phyloP scores from a whole-genome alignment of 306 rosid genomes.

The Castanospermum australe region DNA sequence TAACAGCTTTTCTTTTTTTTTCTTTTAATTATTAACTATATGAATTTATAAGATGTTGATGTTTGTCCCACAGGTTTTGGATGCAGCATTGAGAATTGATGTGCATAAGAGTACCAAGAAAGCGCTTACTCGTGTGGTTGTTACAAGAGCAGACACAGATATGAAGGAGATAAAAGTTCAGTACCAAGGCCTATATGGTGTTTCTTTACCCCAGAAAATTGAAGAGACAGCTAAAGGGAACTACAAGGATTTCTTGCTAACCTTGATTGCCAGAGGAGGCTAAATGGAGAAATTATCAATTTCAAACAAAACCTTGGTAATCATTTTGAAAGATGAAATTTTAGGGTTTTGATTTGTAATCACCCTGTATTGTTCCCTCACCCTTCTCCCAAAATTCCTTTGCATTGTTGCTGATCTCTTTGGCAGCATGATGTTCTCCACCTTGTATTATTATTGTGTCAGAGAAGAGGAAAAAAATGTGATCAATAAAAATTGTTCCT shows the following conservation, averaged over 20 bases:
- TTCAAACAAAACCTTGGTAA: neutral
- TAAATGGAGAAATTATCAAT: conserved; percentile 16
- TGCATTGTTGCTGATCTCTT: conserved; percentile 3
- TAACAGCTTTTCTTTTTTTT: neutral
- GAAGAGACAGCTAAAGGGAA: conserved; percentile 67
- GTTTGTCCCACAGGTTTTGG: conserved; percentile 43
- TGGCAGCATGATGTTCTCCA: neutral
- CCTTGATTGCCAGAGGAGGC: conserved; percentile 58
- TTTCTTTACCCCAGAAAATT: conserved; percentile 54
- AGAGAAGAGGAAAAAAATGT: neutral
- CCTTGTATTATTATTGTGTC: neutral
- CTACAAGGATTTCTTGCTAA: conserved; percentile 82
- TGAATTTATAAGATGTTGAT: neutral
- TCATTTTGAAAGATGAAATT: neutral
- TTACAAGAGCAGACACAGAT: conserved; percentile 76
- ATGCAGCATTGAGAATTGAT: conserved; percentile 53
- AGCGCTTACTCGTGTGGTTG: conserved; percentile 75
- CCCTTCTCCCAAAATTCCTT: neutral
- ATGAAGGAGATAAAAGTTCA: conserved; percentile 65
- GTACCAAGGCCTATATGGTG: conserved; percentile 51
- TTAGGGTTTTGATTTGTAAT: neutral
- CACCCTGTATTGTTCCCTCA: neutral
- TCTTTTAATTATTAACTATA: neutral
- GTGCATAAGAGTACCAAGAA: conserved; percentile 61
- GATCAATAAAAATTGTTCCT: neutral